Base-by-base conservation (phyloP, 2,329 filamentous ascomycete species). In the Cladorrhinum sp. region DNA sequence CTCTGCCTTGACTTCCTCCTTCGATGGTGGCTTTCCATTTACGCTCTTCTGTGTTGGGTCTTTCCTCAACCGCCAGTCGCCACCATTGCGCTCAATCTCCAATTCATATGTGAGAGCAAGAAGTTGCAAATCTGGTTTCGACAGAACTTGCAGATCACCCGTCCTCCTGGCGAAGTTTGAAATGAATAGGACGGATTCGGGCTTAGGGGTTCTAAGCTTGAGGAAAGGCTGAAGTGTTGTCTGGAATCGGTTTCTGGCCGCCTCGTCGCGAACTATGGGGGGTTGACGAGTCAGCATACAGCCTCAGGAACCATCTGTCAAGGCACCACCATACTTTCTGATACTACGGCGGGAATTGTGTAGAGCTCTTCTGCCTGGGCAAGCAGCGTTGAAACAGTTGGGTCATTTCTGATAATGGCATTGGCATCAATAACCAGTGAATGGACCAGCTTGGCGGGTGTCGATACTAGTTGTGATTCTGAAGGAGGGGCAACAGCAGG, bases 371-470 rank as follows among this genome's bases (percentile, higher is more conserved):
- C 88, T 53, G 92, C 87, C 72, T 91, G 87, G 39, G 85, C 82
- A 56, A 96, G 80, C 10, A 99, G 85, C 0, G 90, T 91, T 51
- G 91, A 96, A 23, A 95, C 85, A 10, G 91, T 81, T 12, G 94
- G 92, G 66, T 95, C 89, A 77, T 97, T 97, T 73, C 94, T 94
- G 74, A 99, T 93, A 63, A 99, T 86, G 7, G 94, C 92, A 24
- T 93, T 94, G 2, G 95, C 90, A 73, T 99, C 95, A 67, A 99
- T 83, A 26, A 98, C 84, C 56, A 98, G 85, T 1, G 66, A 67
- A 51, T 68, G 63, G 23, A 68, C 56, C 2, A 57, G 63, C 57
- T 68, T 69, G 33, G 62, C 51, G 1, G 63, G 46, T 28, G 62
- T 26, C 14, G 58, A 55, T 9, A 55, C 21, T 8, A 42, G 33